phyloP scores from a whole-genome alignment of 306 rosid species.

The Pyrus betulifolia region DNA sequence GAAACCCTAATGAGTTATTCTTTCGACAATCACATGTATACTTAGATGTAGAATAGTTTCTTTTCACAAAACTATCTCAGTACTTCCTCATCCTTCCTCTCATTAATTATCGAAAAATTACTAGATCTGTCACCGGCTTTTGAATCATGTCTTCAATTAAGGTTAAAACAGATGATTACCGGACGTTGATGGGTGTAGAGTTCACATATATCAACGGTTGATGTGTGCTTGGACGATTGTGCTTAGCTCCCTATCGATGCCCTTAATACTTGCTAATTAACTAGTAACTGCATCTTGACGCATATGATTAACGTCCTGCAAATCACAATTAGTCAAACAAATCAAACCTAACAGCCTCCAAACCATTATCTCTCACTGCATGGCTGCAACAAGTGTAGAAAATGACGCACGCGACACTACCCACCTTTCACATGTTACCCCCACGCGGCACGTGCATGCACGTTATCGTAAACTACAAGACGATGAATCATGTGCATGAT shows the following conservation, averaged over 20 bases:
- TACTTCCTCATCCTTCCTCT: too few relatives aligned
- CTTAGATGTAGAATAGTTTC: not conserved
- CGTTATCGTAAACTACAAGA: conserved; percentile 17
- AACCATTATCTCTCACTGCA: too few relatives aligned
- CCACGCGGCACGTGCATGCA: conserved; percentile 46
- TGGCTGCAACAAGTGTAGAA: too few relatives aligned
- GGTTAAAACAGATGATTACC: too few relatives aligned
- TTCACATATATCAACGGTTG: not conserved
- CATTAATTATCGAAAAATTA: too few relatives aligned
- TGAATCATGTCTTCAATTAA: too few relatives aligned
- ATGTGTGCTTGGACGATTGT: not conserved
- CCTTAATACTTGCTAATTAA: not conserved
- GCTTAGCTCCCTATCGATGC: too few relatives aligned
- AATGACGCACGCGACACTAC: not conserved
- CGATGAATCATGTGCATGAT: not conserved
- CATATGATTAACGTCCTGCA: not conserved
- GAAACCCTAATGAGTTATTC: not conserved
- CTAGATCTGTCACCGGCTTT: too few relatives aligned
- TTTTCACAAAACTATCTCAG: too few relatives aligned
- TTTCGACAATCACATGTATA: not conserved
- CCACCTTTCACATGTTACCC: conserved; percentile 36
- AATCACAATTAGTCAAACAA: not conserved
- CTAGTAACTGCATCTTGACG: not conserved
- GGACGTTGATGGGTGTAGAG: not conserved
- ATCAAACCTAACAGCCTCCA: not conserved